A percentile compares a stretch with the other conserved stretches of the same genome.
Conservation (phyloP, 805 yeast species). For the Wickerhamiella qilinensis region DNA sequence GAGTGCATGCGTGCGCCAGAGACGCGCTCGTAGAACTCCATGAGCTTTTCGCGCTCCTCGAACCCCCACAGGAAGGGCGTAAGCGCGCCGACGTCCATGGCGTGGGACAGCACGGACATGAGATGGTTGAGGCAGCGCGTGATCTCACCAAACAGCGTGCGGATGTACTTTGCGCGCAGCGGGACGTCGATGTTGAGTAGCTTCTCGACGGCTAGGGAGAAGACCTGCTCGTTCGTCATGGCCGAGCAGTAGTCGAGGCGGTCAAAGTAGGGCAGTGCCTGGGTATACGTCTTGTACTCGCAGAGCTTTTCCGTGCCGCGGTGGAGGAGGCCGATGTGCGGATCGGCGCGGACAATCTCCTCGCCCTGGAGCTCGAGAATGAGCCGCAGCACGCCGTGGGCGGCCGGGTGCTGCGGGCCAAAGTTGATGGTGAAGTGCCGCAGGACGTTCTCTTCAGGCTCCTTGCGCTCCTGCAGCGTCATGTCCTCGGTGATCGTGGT, state of each 20-base stretch:
- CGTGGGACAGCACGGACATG: conserved; percentile 75
- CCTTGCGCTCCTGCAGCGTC: conserved; percentile 10
- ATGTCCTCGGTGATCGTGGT: conserved; percentile 21
- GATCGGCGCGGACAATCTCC: conserved; percentile 74
- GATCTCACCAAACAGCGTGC: conserved; percentile 76
- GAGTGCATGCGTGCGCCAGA: conserved; percentile 82
- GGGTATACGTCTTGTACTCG: conserved; percentile 72
- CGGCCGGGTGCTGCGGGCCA: conserved; percentile 93
- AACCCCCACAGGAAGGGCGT: conserved; percentile 91
- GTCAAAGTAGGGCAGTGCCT: conserved; percentile 79
- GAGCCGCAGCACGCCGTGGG: conserved; percentile 79
- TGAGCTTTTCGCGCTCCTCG: conserved; percentile 82
- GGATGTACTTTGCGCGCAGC: conserved; percentile 65
- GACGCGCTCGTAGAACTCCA: conserved; percentile 85
- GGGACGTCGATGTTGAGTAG: conserved; percentile 74
- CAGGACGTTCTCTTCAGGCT: conserved; percentile 30
- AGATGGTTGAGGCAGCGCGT: conserved; percentile 71
- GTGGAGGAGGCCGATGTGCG: conserved; percentile 76
- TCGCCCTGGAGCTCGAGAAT: conserved; percentile 80
- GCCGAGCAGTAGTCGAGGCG: conserved; percentile 68
- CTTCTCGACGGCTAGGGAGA: conserved; percentile 71
- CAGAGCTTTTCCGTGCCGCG: conserved; percentile 83
- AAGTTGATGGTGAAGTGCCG: conserved; percentile 81
- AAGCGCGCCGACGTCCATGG: conserved; percentile 89
- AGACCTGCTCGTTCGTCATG: conserved; percentile 86